Evolutionary conservation across 2,329 filamentous ascomycete genomes (phyloP).

Genomic region (Aspergillus fischeri): DNA sequence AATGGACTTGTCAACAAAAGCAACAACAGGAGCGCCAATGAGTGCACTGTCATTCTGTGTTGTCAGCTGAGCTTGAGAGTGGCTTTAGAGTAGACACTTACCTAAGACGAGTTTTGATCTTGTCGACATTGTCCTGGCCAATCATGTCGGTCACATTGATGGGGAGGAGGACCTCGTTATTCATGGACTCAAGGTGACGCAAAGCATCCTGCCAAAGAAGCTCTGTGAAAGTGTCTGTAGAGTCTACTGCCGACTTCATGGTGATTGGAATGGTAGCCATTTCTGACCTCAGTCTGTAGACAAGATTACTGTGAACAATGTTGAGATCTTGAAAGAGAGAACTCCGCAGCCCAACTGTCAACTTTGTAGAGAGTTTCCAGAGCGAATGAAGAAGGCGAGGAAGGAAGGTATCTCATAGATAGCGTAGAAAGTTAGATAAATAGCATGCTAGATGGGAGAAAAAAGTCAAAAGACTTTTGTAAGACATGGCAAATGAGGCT

Average conservation of each 20-base stretch:
- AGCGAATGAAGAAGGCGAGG: constrained; percentile 1
- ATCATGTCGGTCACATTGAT: constrained; percentile 27
- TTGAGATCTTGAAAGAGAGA: background rate
- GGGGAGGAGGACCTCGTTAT: constrained; percentile 31
- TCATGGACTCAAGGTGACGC: constrained; percentile 25
- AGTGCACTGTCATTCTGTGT: constrained; percentile 18
- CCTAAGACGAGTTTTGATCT: constrained; percentile 29
- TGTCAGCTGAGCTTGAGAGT: constrained; percentile 2
- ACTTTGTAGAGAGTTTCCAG: background rate
- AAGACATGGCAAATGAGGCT: constrained; percentile 10
- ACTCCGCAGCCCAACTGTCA: background rate
- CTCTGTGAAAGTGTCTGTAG: constrained; percentile 19
- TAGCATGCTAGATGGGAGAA: constrained; percentile 3
- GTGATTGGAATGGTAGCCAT: constrained; percentile 13
- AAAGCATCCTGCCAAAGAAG: constrained; percentile 29
- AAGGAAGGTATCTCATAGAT: constrained; percentile 6
- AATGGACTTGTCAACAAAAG: constrained; percentile 25
- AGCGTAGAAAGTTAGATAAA: background rate
- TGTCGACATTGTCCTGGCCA: constrained; percentile 26
- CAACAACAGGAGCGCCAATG: constrained; percentile 23
- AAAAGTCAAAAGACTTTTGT: constrained; percentile 4
- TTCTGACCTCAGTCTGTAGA: background rate
- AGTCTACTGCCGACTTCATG: constrained; percentile 10
- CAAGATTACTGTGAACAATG: background rate
- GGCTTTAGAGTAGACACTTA: constrained; percentile 12